Conservation (phyloP, 164 flowering plant genomes). For the Aristolochia californica region DNA sequence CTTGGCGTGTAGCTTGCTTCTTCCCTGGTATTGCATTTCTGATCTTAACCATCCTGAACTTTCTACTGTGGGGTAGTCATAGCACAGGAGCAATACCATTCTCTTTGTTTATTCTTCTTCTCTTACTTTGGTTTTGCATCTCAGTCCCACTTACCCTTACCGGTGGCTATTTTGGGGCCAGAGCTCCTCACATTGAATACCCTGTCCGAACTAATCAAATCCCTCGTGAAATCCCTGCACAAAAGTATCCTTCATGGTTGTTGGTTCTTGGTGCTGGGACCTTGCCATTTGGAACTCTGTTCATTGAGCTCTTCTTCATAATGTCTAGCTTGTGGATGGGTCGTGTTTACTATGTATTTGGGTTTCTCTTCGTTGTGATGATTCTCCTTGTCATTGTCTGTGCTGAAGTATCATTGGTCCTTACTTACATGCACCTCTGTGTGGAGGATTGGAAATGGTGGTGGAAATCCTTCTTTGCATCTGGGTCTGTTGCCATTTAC, state of each 20-base stretch:
- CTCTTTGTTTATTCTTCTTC: slow-evolving; percentile 46
- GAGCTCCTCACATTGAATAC: slow-evolving; percentile 71
- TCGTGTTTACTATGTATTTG: slow-evolving; percentile 78
- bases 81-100: slow-evolving; percentile 93
- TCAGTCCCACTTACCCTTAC: slow-evolving; percentile 69
- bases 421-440: slow-evolving; percentile 87
- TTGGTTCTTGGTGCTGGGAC: slow-evolving; percentile 90
- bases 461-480: slow-evolving; percentile 96
- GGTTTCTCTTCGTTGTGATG: slow-evolving; percentile 62
- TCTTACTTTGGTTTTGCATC: slow-evolving; percentile 80
- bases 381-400: slow-evolving; percentile 78
- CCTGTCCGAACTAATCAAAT: slow-evolving; percentile 83
- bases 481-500: slow-evolving; percentile 81
- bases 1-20: slow-evolving; percentile 69
- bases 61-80: slow-evolving; percentile 70
- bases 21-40: slow-evolving; percentile 74
- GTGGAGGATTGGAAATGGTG: slow-evolving; percentile 92
- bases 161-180: slow-evolving; percentile 73
- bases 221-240: slow-evolving; percentile 79
- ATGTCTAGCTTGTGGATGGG: slow-evolving; percentile 95
- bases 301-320: slow-evolving; percentile 87
- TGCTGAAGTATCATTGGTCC: slow-evolving; percentile 77
- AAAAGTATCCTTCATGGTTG: slow-evolving; percentile 79
- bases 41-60: slow-evolving; percentile 54
- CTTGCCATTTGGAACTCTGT: slow-evolving; percentile 80